phyloP scores from a whole-genome alignment of 2,329 filamentous ascomycete genomes.

The Diaporthe vaccinii region DNA sequence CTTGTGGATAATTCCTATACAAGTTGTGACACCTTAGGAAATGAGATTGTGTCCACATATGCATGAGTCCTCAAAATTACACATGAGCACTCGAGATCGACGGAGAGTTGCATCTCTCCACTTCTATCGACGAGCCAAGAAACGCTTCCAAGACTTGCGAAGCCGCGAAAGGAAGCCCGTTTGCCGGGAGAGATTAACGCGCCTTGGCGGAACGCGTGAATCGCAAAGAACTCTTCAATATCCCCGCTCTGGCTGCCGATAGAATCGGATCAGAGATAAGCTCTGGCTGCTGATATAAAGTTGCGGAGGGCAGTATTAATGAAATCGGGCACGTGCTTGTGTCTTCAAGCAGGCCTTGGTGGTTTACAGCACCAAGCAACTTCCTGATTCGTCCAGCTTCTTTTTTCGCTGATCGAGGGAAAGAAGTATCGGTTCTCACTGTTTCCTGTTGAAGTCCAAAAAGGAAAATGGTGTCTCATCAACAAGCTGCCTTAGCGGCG shows the following conservation, averaged over 20 bases:
- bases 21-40: too few species aligned
- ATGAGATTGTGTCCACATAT: background rate
- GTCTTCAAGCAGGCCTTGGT: background rate
- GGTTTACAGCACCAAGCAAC: background rate
- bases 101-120: slow-evolving; percentile 8
- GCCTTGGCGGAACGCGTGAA: slow-evolving; percentile 16
- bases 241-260: slow-evolving; percentile 24
- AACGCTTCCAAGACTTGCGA: slow-evolving; percentile 17
- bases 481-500: background rate
- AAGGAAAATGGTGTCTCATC: background rate
- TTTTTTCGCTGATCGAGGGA: too few species aligned
- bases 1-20: too few species aligned
- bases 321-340: background rate
- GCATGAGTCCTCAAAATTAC: background rate
- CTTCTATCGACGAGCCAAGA: slow-evolving; percentile 7
- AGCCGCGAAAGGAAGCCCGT: slow-evolving; percentile 28
- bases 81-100: background rate
- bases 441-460: accelerated
- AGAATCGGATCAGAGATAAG: background rate
- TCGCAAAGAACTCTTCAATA: background rate
- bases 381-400: background rate
- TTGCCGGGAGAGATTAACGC: slow-evolving; percentile 19
- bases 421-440: background rate
- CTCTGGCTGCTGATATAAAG: background rate
- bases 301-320: background rate